A percentile compares a stretch with the other conserved stretches of the same genome.
phyloP scores from a whole-genome alignment of 1,284 basidiomycete genomes.

The Porogramme epimiltina region DNA sequence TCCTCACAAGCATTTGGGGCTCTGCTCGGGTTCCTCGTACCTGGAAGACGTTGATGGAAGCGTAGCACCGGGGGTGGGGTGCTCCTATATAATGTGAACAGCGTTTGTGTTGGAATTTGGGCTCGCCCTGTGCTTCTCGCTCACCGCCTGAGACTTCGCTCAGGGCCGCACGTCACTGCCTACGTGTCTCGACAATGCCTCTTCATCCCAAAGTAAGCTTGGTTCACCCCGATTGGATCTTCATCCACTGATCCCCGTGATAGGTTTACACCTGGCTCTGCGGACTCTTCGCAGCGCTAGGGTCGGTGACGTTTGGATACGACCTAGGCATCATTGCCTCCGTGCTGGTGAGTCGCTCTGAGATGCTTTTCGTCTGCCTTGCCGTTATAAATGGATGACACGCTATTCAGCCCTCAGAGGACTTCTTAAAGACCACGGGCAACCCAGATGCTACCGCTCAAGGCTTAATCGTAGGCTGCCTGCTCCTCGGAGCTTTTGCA shows the following conservation, averaged over 20 bases:
- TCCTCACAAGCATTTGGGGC: no score
- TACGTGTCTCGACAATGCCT: constrained; percentile 11
- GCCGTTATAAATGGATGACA: not conserved
- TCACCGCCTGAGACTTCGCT: no score
- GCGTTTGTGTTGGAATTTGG: no score
- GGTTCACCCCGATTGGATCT: not conserved
- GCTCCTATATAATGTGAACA: constrained; percentile 6
- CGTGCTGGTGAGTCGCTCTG: constrained; percentile 42
- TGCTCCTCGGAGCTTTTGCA: constrained; percentile 36
- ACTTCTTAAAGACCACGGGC: constrained; percentile 31
- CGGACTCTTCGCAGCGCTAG: constrained; percentile 54
- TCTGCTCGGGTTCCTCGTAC: constrained; percentile 2
- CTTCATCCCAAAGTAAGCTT: constrained; percentile 25
- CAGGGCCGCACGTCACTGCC: no score
- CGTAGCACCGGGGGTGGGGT: constrained; percentile 6
- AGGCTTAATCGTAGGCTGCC: constrained; percentile 42
- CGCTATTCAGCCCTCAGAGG: constrained; percentile 24
- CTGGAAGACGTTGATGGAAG: not conserved
- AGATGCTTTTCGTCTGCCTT: constrained; percentile 2
- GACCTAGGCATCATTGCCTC: constrained; percentile 44
- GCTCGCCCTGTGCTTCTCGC: not conserved
- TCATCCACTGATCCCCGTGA: no score
- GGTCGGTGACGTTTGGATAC: constrained; percentile 37
- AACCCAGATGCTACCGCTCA: constrained; percentile 36
- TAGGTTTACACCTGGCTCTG: constrained; percentile 64